phyloP scores from a whole-genome alignment of 352 stramenopile genomes.

The Elongisporangium prolatum region DNA sequence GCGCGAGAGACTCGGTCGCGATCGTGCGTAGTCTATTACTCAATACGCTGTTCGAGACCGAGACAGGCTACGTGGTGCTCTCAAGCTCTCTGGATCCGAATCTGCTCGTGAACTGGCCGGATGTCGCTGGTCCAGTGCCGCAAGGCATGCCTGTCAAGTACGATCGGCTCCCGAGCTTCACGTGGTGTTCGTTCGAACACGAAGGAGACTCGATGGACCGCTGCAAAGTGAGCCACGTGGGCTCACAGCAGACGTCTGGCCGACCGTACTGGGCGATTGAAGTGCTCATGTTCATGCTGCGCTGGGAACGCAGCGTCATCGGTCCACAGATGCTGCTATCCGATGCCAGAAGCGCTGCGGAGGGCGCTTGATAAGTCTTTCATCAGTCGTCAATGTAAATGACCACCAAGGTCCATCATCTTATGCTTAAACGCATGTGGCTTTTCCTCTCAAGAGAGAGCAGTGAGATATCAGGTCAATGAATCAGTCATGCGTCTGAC shows the following conservation, averaged over 20 bases:
- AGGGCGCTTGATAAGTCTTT: constrained; percentile 5
- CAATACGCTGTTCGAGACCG: not conserved
- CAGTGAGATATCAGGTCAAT: not conserved
- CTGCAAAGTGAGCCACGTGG: not conserved
- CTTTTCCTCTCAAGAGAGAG: too few species aligned
- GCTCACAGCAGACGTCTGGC: not conserved
- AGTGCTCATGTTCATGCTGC: not conserved
- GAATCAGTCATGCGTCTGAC: not conserved
- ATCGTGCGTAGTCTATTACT: not conserved
- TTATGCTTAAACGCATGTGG: too few species aligned
- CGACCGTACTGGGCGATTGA: not conserved
- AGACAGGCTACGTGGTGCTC: not conserved
- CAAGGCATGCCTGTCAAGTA: not conserved
- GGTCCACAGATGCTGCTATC: constrained; percentile 15
- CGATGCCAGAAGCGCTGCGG: constrained; percentile 29
- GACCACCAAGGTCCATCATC: too few species aligned
- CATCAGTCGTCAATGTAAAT: not conserved
- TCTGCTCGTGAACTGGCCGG: not conserved
- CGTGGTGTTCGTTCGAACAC: not conserved
- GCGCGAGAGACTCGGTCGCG: constrained; percentile 5
- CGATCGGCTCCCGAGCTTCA: not conserved
- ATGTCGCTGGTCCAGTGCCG: not conserved
- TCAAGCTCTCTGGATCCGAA: not conserved
- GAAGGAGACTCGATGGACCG: not conserved
- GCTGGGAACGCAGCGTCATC: not conserved